These are phyloP conservation scores for Neocucurbitaria cava DNA, from an alignment of 2,329 filamentous ascomycete genomes.

Conservation along the genomic window DNA sequence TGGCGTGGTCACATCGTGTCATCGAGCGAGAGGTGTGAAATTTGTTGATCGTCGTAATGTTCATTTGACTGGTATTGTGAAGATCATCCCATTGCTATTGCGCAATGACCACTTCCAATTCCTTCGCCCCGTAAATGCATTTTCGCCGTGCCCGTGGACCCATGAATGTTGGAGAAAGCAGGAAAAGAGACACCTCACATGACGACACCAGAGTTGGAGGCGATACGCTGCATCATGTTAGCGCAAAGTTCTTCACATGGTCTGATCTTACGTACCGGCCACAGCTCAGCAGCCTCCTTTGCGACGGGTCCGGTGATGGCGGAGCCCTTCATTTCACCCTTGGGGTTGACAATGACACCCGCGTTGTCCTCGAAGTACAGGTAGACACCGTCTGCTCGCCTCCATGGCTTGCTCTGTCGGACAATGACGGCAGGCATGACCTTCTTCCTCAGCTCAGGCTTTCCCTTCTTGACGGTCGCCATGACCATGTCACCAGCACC, in stretches of 20 bases:
- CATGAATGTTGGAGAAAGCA: constrained; percentile 49
- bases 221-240: constrained; percentile 79
- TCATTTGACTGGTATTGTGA: constrained; percentile 44
- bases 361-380: constrained; percentile 99
- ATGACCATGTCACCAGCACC: constrained; percentile 99
- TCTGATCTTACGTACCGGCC: constrained; percentile 75
- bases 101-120: constrained; percentile 45
- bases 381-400: constrained; percentile 97
- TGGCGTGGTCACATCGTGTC: background rate
- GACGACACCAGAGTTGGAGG: constrained; percentile 99
- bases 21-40: constrained; percentile 7
- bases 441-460: constrained; percentile 99
- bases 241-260: constrained; percentile 6
- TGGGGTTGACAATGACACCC: constrained; percentile 99
- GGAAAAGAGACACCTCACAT: constrained; percentile 74
- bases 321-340: constrained; percentile 99
- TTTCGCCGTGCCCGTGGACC: constrained; percentile 49
- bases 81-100: constrained; percentile 47
- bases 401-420: constrained; percentile 99
- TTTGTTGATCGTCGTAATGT: constrained; percentile 35
- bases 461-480: constrained; percentile 99
- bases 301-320: constrained; percentile 99
- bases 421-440: constrained; percentile 99
- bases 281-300: constrained; percentile 99
- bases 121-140: constrained; percentile 49